A percentile compares a stretch with the other conserved stretches of the same genome.
Conservation (phyloP, 2,329 filamentous ascomycete genomes). For the Epichloe amarillans region DNA sequence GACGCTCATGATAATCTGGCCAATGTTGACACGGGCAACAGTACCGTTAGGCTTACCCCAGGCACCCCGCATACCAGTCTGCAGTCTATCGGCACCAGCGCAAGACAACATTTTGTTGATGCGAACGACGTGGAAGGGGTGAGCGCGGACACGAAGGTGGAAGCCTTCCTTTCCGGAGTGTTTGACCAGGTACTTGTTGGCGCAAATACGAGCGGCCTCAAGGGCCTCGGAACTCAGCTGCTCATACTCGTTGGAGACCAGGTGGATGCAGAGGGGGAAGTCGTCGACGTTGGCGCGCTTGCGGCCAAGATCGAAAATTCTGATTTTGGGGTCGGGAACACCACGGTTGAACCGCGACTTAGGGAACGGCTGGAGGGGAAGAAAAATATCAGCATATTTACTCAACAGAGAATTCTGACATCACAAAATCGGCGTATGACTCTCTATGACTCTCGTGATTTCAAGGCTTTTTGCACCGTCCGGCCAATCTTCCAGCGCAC, state of each 20-base stretch:
- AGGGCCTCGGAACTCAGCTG: slow-evolving; percentile 99
- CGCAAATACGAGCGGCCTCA: slow-evolving; percentile 98
- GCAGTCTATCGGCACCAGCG: slow-evolving; percentile 99
- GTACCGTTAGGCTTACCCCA: slow-evolving; percentile 99
- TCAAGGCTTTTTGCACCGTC: neutral
- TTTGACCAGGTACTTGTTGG: slow-evolving; percentile 93
- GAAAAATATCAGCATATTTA: neutral
- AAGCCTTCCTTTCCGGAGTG: slow-evolving; percentile 58
- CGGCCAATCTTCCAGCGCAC: neutral
- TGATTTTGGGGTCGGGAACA: slow-evolving; percentile 76
- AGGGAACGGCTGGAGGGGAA: slow-evolving; percentile 63
- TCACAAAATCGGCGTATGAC: neutral
- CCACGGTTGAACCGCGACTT: slow-evolving; percentile 99
- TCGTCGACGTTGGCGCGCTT: slow-evolving; percentile 99
- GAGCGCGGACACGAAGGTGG: slow-evolving; percentile 70
- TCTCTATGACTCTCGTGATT: neutral
- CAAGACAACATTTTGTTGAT: slow-evolving; percentile 99
- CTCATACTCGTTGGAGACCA: slow-evolving; percentile 99
- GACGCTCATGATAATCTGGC: slow-evolving; percentile 95
- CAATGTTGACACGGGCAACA: slow-evolving; percentile 99
- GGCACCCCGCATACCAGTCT: slow-evolving; percentile 99
- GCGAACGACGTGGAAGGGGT: slow-evolving; percentile 99
- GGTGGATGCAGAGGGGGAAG: slow-evolving; percentile 97
- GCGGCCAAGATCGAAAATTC: slow-evolving; percentile 97
- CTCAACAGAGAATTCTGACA: neutral